Conservation (phyloP, 345 rosid species). For the Melastoma malabathricum region DNA sequence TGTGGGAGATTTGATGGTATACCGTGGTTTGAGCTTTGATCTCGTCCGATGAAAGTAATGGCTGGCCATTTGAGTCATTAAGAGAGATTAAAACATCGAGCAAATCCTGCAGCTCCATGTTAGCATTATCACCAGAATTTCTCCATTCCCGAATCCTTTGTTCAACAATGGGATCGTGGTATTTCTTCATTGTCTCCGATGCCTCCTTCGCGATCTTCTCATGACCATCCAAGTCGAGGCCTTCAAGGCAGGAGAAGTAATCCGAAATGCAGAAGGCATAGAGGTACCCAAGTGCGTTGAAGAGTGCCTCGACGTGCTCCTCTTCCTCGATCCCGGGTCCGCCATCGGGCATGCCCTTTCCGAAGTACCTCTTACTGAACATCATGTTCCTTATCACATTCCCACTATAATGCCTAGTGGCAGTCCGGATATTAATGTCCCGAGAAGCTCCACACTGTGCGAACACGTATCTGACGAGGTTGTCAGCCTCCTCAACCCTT, state of each 20-base stretch:
- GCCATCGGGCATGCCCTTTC: conserved; percentile 18
- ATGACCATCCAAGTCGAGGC: conserved; percentile 44
- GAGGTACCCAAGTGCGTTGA: conserved; percentile 18
- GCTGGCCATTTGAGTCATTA: conserved; percentile 16
- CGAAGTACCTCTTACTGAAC: conserved; percentile 27
- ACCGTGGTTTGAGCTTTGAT: conserved; percentile 34
- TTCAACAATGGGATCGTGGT: conserved; percentile 31
- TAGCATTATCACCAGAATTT: neutral
- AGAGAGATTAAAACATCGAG: conserved; percentile 31
- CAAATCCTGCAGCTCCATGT: conserved; percentile 22
- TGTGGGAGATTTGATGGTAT: neutral
- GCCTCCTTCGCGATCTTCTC: conserved; percentile 20
- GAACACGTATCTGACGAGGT: conserved; percentile 10
- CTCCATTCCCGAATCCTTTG: conserved; percentile 23
- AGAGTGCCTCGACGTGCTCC: conserved; percentile 30
- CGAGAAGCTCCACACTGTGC: neutral
- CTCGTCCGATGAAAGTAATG: conserved; percentile 24
- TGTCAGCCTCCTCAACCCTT: conserved; percentile 16
- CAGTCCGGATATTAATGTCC: conserved; percentile 20
- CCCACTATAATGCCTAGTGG: conserved; percentile 24
- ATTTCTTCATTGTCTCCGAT: conserved; percentile 15
- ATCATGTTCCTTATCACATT: conserved; percentile 30
- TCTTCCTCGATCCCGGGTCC: conserved; percentile 37
- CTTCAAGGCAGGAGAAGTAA: conserved; percentile 26
- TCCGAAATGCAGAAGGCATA: conserved; percentile 34